Evolutionary conservation across 441 rosid genomes (phyloP), one percentile per base, ranked within the genome.

Genomic region (Pelargonium citronellum): DNA sequence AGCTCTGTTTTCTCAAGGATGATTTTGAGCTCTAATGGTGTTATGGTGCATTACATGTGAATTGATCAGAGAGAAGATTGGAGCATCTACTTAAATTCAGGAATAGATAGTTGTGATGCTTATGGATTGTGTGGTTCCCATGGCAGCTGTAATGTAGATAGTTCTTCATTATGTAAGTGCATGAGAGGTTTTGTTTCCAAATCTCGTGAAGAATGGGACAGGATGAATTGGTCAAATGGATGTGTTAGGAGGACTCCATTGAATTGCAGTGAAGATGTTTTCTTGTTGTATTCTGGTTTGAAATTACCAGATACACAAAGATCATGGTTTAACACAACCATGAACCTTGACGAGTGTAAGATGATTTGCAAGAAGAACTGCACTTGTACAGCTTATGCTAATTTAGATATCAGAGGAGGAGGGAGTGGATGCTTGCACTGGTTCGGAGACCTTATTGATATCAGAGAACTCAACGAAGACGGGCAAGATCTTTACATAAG

Each of bases 161-260:
- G 11, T 7, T 55, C 92, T 0, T 95, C 98, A 0, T 90, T 86
- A 24, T 92, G 98, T 69, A 78, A 84, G 19, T 92, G 96, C 68
- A 73, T 81, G 0, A 67, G 5, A 55, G 98, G 98, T 37, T 53
- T 53, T 15, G 60, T 53, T 22, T 22, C 60, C 0, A 53, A 53
- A 53, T 0, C 5, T 53, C 19, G 92, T 95, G 0, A 83, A 49
- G 75, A 88, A 83, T 55, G 78, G 70, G 13, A 77, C 79, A 72
- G 89, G 86, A 0, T 86, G 98, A 96, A 69, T 27, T 53, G 96
- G n/a, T 83, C 94, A 0, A 80, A n/a, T 22, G 98, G 96, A 77
- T 92, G 98, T 64, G 72, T 77, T 1, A 79, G 95, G 78, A 81
- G 78, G 66, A 87, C 86, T 17, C 44, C 55, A 0, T 61, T 87